Base-by-base conservation (phyloP, 352 stramenopile genomes). In the Plasmopara halstedii region DNA sequence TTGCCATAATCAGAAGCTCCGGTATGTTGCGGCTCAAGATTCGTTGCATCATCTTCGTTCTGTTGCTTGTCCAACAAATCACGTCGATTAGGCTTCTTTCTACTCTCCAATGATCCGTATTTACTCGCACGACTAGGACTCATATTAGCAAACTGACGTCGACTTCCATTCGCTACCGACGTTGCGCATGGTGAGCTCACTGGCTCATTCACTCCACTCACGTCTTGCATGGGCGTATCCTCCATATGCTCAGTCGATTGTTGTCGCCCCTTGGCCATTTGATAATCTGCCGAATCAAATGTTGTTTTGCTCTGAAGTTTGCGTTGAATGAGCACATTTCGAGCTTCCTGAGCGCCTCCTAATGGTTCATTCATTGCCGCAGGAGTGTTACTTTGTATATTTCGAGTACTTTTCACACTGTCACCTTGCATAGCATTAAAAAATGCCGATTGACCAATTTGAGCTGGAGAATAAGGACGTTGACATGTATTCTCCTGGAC, bases 251-350 rank as follows among this genome's bases (percentile, higher is more conserved):
- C 44, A 1, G 13, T 15, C 15, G 11, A 6, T 10, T 41, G 36
- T n/a, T n/a, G n/a, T n/a, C n/a, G n/a, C n/a, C n/a, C n/a, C 26
- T 58, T 62, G 6, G 72, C 58, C 25, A 88, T 64, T 46, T 88
- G 76, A 50, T 85, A 88, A 46, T 91, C 80, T 6, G 73, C 77
- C 49, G 77, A 89, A 57, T 89, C 74, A 38, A 89, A 87, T 20
- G 75, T 61, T 37, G 64, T 58, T 43, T 86, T 82, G 55, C 76
- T 76, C 25, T 76, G 68, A 27, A 92, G 49, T 34, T 88, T 88
- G 31, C 69, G 73, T 47, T 83, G 75, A 20, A 91, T 72, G 27
- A 91, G 46, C 13, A 85, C 71, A 46, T 83, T 85, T 25, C 77
- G 63, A 11, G 62, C 77, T 4, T 76, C 71, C 23, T 64, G 38